Evolutionary conservation across 169 alveolate genomes (phyloP).

Genomic region (Theileria luwenshuni): DNA sequence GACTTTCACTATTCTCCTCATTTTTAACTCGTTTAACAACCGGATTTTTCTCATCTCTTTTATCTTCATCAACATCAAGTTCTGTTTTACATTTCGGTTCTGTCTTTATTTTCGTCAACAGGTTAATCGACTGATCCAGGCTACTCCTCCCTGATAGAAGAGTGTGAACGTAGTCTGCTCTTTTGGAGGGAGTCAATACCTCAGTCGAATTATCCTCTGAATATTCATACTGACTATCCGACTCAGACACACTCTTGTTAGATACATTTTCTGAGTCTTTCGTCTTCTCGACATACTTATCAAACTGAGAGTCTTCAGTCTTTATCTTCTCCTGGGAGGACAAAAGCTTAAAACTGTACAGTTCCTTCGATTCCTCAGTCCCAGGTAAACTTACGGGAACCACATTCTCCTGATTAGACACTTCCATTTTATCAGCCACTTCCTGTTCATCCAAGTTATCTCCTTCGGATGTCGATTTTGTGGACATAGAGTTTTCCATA

Average conservation of each 20-base stretch:
- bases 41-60: neutral
- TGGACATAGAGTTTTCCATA: constrained; percentile 1
- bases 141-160: constrained; percentile 29
- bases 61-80: neutral
- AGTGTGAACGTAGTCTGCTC: constrained; percentile 38
- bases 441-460: neutral
- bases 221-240: neutral
- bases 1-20: neutral
- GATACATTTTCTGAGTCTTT: neutral
- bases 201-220: neutral
- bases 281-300: too few relatives aligned
- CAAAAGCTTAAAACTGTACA: too few relatives aligned
- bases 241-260: neutral
- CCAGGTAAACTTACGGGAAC: too few relatives aligned
- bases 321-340: too few relatives aligned
- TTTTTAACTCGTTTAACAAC: neutral
- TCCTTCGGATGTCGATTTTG: constrained; percentile 16
- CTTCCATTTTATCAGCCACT: neutral
- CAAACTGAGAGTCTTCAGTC: too few relatives aligned
- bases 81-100: neutral
- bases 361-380: too few relatives aligned
- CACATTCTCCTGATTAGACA: neutral
- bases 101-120: neutral
- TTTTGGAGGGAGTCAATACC: constrained; percentile 28
- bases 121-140: constrained; percentile 11